phyloP scores from a whole-genome alignment of 495 filamentous ascomycete genomes.

The Penicillium diatomitis region DNA sequence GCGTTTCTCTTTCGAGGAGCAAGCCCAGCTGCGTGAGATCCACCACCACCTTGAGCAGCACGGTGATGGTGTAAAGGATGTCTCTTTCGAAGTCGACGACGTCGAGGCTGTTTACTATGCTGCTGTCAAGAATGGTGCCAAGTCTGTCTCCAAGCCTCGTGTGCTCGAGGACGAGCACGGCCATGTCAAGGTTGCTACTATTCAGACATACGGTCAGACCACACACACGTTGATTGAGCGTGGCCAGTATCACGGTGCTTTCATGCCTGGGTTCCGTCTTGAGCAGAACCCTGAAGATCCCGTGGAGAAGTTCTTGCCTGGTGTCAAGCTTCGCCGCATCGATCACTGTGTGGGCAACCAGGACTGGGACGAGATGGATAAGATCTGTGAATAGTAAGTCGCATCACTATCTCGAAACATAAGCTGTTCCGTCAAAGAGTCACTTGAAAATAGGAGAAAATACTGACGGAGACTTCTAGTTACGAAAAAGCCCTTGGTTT shows the following conservation, averaged over 20 bases:
- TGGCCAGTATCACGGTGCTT: constrained; percentile 53
- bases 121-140: constrained; percentile 63
- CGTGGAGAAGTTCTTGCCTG: constrained; percentile 43
- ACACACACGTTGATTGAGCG: constrained; percentile 80
- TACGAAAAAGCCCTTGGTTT: constrained; percentile 86
- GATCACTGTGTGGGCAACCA: constrained; percentile 96
- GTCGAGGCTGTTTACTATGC: constrained; percentile 62
- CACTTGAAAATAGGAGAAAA: no score
- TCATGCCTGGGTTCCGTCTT: constrained; percentile 69
- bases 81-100: constrained; percentile 83
- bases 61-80: constrained; percentile 86
- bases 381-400: constrained; percentile 63
- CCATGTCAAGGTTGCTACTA: constrained; percentile 58
- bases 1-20: constrained; percentile 46
- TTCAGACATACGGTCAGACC: constrained; percentile 84
- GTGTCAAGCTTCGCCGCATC: constrained; percentile 58
- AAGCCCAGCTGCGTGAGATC: constrained; percentile 53
- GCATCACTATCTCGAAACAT: no score
- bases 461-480: constrained; percentile 15
- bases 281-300: constrained; percentile 35
- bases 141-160: constrained; percentile 48
- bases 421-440: no score
- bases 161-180: constrained; percentile 39
- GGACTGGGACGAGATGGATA: constrained; percentile 80
- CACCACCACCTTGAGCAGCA: constrained; percentile 69